These are phyloP conservation scores for Aspergillus candidus DNA, from an alignment of 2,329 filamentous ascomycete genomes.

Conservation along the genomic window DNA sequence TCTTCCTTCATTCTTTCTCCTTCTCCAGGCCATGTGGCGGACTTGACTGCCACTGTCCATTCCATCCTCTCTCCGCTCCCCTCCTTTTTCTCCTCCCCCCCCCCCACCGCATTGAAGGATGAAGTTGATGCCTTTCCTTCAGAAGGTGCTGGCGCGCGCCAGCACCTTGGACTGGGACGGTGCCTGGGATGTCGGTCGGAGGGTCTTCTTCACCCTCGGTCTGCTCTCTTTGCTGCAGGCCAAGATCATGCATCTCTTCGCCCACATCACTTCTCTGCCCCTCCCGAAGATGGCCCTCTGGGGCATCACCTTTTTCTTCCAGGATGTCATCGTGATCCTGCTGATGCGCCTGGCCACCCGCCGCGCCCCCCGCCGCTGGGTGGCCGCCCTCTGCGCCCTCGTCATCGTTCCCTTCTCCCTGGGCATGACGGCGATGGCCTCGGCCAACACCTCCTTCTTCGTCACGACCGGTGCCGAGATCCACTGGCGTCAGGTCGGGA, in stretches of 20 bases:
- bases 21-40: background rate
- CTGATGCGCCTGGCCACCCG: slow-evolving; percentile 19
- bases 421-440: slow-evolving; percentile 27
- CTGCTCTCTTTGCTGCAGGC: slow-evolving; percentile 23
- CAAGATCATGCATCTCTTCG: slow-evolving; percentile 24
- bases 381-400: slow-evolving; percentile 15
- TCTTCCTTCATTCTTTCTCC: background rate
- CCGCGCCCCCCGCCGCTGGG: slow-evolving; percentile 16
- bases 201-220: slow-evolving; percentile 26
- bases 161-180: slow-evolving; percentile 20
- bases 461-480: slow-evolving; percentile 31
- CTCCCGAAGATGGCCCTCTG: slow-evolving; percentile 18
- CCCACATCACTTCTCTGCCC: slow-evolving; percentile 22
- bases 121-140: slow-evolving; percentile 2
- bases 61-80: background rate
- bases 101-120: background rate
- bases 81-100: background rate
- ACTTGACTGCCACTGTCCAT: too few relatives aligned
- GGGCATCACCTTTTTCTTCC: slow-evolving; percentile 26
- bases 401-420: slow-evolving; percentile 25
- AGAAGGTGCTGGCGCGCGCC: slow-evolving; percentile 9
- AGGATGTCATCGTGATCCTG: slow-evolving; percentile 23
- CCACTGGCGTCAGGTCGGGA: slow-evolving; percentile 30
- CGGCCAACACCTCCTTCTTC: slow-evolving; percentile 30
- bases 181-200: slow-evolving; percentile 24